Evolutionary conservation across 2,329 filamentous ascomycete genomes (phyloP), one percentile per base, ranked within the genome.

Genomic region (Dothideomycetes sp.): DNA sequence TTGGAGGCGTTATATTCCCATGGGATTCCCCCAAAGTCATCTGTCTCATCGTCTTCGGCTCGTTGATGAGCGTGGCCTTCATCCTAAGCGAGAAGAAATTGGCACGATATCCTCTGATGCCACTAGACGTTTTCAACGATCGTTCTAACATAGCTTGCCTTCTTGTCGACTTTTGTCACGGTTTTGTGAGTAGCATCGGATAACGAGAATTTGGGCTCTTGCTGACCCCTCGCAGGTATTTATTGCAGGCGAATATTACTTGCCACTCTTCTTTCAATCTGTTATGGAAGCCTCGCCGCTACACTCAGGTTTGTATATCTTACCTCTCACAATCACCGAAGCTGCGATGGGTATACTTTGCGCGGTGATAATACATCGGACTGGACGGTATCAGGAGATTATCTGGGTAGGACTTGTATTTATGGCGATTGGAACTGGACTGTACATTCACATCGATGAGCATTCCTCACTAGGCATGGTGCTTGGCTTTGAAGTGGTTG

Each of bases 181-280:
- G 64, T 11, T 68, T 70, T 11, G 64, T 53, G 5, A 17, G 18
- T 49, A 24, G 2, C 10, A 17, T 17, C 3, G n/a, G n/a, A 9
- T 31, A 8, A 17, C n/a, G 11, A 15, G 4, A 3, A 14, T 9
- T 18, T 3, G 3, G 5, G 1, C 15, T 14, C 10, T 7, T 4
- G 10, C 35, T 31, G n/a, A 31, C 22, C 18, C 10, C 45, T 42
- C 5, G 43, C 31, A 19, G 12, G 7, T 12, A 15, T 81, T 81
- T 56, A 79, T 82, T 31, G 74, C 70, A 0, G 68, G 68, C 1
- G 73, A 77, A 36, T 87, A 84, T 58, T 87, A 82, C 50, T 64
- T 86, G 18, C 83, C 83, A 0, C 66, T 86, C 0, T 87, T 80
- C 58, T 79, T 84, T 39, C 83, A 88, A 54, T 71, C 77, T 3